Conservation (phyloP, 2,329 filamentous ascomycete species). For the Alternaria longipes region DNA sequence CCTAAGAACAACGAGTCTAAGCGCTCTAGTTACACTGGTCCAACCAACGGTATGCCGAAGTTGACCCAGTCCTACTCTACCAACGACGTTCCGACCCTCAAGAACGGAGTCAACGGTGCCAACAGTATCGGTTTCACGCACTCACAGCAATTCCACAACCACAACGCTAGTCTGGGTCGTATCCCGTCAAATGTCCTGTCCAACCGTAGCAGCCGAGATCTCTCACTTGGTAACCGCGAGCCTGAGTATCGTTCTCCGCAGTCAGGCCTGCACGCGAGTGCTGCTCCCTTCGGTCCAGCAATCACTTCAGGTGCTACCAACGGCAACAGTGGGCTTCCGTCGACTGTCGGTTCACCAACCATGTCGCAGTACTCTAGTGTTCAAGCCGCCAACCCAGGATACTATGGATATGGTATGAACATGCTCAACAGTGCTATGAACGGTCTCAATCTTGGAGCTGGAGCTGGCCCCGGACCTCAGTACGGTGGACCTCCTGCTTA, state of each 20-base stretch:
- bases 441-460: constrained; percentile 59
- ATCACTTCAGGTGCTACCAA: constrained; percentile 49
- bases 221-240: constrained; percentile 61
- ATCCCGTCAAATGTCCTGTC: constrained; percentile 73
- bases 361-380: constrained; percentile 46
- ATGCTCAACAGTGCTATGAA: constrained; percentile 75
- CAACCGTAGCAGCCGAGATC: constrained; percentile 77
- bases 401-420: constrained; percentile 65
- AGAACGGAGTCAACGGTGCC: constrained; percentile 64
- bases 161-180: constrained; percentile 83
- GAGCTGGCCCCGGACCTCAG: constrained; percentile 48
- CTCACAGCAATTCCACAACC: constrained; percentile 70
- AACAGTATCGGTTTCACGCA: constrained; percentile 54
- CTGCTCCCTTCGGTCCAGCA: constrained; percentile 78
- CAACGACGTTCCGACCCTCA: constrained; percentile 86
- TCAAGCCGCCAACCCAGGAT: constrained; percentile 39
- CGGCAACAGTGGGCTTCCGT: constrained; percentile 27
- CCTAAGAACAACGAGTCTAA: constrained; percentile 52
- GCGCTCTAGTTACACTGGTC: constrained; percentile 63
- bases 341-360: constrained; percentile 41
- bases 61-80: constrained; percentile 89
- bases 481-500: constrained; percentile 44
- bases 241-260: constrained; percentile 68
- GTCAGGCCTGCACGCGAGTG: constrained; percentile 80
- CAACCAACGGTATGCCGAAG: constrained; percentile 70